phyloP scores from a whole-genome alignment of 306 rosid species.

The Cyamopsis tetragonoloba region DNA sequence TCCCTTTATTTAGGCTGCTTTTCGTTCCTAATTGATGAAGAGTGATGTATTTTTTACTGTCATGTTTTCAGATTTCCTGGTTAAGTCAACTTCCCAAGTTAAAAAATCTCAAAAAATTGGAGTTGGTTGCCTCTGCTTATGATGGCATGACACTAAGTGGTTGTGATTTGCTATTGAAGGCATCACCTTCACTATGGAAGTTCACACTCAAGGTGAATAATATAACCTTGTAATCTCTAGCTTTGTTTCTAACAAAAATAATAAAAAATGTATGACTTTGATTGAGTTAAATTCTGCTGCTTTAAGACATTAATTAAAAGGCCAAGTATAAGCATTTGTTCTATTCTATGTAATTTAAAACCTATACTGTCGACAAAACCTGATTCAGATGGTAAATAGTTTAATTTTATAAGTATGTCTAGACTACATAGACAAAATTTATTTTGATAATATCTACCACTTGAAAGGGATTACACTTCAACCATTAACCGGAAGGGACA shows the following conservation, averaged over 20 bases:
- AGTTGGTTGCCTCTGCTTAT: constrained; percentile 26
- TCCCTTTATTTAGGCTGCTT: background rate
- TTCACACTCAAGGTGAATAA: constrained; percentile 33
- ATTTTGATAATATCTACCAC: too few species aligned
- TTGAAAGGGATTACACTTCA: too few species aligned
- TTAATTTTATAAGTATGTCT: too few species aligned
- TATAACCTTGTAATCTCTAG: background rate
- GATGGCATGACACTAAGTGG: constrained; percentile 1
- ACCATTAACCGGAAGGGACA: too few species aligned
- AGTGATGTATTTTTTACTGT: background rate
- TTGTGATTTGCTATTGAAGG: constrained; percentile 28
- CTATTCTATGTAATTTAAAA: too few species aligned
- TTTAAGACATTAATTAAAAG: background rate
- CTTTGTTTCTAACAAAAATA: background rate
- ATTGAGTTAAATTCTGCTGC: too few species aligned
- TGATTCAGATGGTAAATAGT: too few species aligned
- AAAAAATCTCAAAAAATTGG: constrained; percentile 28
- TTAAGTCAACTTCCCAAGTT: constrained; percentile 22
- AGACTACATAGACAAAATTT: too few species aligned
- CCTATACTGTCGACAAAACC: too few species aligned
- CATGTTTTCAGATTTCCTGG: constrained; percentile 24
- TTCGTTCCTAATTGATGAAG: background rate
- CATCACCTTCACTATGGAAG: constrained; percentile 31
- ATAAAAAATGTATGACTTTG: too few species aligned
- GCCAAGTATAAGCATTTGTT: background rate